Conservation (phyloP, 2,329 filamentous ascomycete species). For the Penicillium crustosum region DNA sequence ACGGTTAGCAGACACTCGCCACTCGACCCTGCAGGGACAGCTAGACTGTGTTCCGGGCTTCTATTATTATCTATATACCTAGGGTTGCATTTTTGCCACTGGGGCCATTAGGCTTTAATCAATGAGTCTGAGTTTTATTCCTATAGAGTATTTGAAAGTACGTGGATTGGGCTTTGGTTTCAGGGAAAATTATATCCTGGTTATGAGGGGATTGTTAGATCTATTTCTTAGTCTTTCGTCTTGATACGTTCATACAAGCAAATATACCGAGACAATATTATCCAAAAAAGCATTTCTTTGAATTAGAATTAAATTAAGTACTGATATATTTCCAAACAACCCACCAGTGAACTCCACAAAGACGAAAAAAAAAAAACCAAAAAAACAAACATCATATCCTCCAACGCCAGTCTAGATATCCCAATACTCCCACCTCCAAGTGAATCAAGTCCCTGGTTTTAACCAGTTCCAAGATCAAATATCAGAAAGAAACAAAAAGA, state of each 20-base stretch:
- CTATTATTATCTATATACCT: background rate
- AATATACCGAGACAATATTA: background rate
- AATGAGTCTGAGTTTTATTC: background rate
- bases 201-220: background rate
- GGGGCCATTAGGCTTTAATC: background rate
- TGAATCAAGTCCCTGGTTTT: slow-evolving; percentile 5
- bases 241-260: background rate
- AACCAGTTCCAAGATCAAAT: slow-evolving; percentile 2
- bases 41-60: background rate
- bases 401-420: slow-evolving; percentile 15
- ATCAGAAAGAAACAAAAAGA: background rate
- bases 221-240: background rate
- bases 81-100: background rate
- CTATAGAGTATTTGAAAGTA: background rate
- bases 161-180: too few relatives aligned
- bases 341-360: background rate
- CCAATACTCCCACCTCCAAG: background rate
- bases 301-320: slow-evolving; percentile 21
- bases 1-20: background rate
- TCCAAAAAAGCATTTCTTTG: slow-evolving; percentile 1
- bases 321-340: slow-evolving; percentile 8
- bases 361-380: background rate
- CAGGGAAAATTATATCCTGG: background rate
- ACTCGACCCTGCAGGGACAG: background rate
- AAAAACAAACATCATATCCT: slow-evolving; percentile 10